Base-by-base conservation (phyloP, 1,284 basidiomycete species). In the Filobasidium uniguttulatum region DNA sequence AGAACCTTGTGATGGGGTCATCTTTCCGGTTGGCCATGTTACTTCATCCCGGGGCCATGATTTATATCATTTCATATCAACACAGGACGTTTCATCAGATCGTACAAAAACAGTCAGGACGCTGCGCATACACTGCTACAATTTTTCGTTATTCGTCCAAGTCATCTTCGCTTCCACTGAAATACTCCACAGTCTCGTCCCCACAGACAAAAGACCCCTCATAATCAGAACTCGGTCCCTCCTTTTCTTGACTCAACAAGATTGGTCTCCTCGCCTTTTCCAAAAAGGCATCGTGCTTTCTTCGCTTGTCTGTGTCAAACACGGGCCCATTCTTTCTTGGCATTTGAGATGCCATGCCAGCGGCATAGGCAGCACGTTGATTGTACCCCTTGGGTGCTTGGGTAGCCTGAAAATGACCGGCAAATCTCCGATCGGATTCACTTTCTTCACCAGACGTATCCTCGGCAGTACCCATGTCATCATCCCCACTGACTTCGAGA, bases 321-420 rank as follows among this genome's bases (percentile, higher is more conserved):
- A 50, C 48, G 1, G 67, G 59, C 2, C 68, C 68, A 25, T 40
- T 47, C 6, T 54, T 50, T 9, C 51, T 49, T 3, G 51, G 49
- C 2, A 56, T 55, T 49, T 68, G 68, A 3, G 68, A 68, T 7
- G 60, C 57, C 15, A 69, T 46, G 1, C 68, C 68, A 7, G 64
- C 63, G 1, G 60, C 45, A 49, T 70, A 70, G 5, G 63, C 58
- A 1, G 63, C 63, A 8, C 54, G 60, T 51, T 70, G 68, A 50
- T 69, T 62, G 54, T 69, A 73, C 1, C 71, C 71, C 9, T 52
- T 55, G 1, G 68, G 69, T 1, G 68, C 71, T 56, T 74, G 72
- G 2, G 72, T 74, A 2, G 72, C 65, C 33, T 57, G 49, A 41
- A 69, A 73, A 7, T 68, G 64, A 1, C 69, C 70, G 6, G 66